phyloP scores from a whole-genome alignment of 192 early-diverging fungal species.

The Allomyces javanicus region DNA sequence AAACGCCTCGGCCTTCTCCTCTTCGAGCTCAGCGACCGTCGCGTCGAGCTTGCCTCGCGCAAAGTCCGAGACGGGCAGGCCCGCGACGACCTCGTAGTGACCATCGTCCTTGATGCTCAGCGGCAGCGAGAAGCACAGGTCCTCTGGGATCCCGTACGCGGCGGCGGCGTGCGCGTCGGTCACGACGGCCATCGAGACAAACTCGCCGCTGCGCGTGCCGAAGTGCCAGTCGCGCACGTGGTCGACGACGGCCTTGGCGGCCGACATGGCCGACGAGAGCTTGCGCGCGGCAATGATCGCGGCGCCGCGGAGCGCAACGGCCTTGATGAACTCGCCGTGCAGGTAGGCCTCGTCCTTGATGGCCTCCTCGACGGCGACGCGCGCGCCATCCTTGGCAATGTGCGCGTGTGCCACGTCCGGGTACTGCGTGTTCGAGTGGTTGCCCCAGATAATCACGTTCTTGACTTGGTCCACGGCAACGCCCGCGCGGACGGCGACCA shows the following conservation, averaged over 20 bases:
- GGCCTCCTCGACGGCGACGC: neutral
- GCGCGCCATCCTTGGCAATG: neutral
- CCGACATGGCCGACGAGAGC: neutral
- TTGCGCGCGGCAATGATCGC: neutral
- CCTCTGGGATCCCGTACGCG: neutral
- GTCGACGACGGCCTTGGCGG: neutral
- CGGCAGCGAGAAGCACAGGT: neutral
- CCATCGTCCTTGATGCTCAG: neutral
- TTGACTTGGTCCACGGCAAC: neutral
- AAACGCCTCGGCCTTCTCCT: neutral
- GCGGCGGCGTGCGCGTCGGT: neutral
- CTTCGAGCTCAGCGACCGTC: neutral
- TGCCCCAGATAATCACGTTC: neutral
- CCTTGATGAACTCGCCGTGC: neutral
- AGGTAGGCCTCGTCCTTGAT: neutral
- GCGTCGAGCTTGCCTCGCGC: neutral
- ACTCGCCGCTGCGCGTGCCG: neutral
- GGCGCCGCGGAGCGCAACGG: neutral
- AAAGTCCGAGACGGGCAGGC: neutral
- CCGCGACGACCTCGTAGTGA: neutral
- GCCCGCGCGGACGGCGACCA: neutral
- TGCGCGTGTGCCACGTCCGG: neutral
- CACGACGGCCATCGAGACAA: neutral
- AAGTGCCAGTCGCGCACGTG: neutral
- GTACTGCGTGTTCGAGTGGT: conserved; percentile 1